Evolutionary conservation across 768 basidiomycete species (phyloP).

Genomic region (Hygrocybe punicea): DNA sequence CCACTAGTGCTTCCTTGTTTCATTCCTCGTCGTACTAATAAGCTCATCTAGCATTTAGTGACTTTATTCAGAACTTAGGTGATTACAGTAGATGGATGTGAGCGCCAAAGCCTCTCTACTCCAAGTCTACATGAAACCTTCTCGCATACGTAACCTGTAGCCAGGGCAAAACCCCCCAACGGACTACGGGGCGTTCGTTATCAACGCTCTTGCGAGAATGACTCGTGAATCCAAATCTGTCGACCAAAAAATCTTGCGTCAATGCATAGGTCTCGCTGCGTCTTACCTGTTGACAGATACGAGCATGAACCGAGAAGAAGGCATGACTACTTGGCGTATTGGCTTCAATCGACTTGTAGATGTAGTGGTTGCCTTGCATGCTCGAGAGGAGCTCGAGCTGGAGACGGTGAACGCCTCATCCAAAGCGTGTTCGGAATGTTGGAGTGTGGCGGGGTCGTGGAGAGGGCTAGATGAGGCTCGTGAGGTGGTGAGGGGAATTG

Average conservation of each 20-base stretch:
- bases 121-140: too few species aligned
- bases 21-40: background rate
- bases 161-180: slow-evolving; percentile 43
- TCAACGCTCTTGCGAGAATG: slow-evolving; percentile 51
- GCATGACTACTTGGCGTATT: slow-evolving; percentile 58
- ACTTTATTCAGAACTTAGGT: background rate
- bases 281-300: slow-evolving; percentile 78
- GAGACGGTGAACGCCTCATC: slow-evolving; percentile 72
- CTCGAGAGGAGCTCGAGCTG: slow-evolving; percentile 63
- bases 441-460: slow-evolving; percentile 70
- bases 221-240: slow-evolving; percentile 42
- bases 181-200: slow-evolving; percentile 59
- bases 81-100: slow-evolving; percentile 5
- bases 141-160: background rate
- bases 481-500: slow-evolving; percentile 59
- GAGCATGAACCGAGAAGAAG: slow-evolving; percentile 56
- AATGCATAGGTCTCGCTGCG: slow-evolving; percentile 65
- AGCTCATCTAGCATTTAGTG: background rate
- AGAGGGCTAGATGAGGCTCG: slow-evolving; percentile 61
- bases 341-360: slow-evolving; percentile 72
- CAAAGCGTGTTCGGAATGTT: slow-evolving; percentile 74
- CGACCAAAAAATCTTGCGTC: slow-evolving; percentile 60
- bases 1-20: too few species aligned
- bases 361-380: slow-evolving; percentile 67
- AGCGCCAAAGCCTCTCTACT: background rate